A percentile compares a stretch with the other conserved stretches of the same genome.
Conservation (phyloP, 2,329 filamentous ascomycete species). For the Ambrosiella cleistominuta region DNA sequence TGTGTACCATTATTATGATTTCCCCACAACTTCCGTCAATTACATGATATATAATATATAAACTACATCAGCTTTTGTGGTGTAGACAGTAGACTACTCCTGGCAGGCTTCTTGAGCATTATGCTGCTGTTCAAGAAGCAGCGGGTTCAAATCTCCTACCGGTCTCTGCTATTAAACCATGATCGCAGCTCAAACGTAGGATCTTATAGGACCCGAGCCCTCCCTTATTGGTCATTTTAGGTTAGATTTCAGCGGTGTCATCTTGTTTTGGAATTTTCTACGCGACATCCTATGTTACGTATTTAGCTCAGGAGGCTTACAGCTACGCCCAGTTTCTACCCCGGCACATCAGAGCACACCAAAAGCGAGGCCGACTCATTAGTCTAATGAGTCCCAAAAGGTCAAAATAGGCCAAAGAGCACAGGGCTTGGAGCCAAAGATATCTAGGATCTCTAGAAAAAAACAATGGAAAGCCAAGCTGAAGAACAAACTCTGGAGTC, state of each 20-base stretch:
- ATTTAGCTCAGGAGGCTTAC: not conserved
- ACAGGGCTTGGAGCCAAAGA: not conserved
- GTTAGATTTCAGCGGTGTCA: not conserved
- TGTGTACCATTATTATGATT: too few species aligned
- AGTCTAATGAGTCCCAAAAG: not conserved
- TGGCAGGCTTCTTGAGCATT: too few species aligned
- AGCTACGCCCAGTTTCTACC: not conserved
- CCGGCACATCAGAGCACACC: not conserved
- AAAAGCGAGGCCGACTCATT: not conserved
- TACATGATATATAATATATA: too few species aligned
- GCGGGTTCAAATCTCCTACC: too few species aligned
- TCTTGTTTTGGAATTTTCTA: constrained; percentile 1
- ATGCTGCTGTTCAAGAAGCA: too few species aligned
- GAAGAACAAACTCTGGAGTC: not conserved
- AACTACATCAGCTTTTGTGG: too few species aligned
- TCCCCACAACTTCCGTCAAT: too few species aligned
- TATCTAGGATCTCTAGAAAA: not conserved
- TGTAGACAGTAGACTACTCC: too few species aligned
- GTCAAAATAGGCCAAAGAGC: not conserved
- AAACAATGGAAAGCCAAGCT: not conserved
- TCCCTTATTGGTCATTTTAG: constrained; percentile 2
- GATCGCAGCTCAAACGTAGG: not conserved
- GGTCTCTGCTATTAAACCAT: not conserved
- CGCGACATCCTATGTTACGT: not conserved
- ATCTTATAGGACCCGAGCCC: not conserved